These are phyloP conservation scores for Trametes elegans DNA, from an alignment of 768 basidiomycete species.

Conservation along the genomic window DNA sequence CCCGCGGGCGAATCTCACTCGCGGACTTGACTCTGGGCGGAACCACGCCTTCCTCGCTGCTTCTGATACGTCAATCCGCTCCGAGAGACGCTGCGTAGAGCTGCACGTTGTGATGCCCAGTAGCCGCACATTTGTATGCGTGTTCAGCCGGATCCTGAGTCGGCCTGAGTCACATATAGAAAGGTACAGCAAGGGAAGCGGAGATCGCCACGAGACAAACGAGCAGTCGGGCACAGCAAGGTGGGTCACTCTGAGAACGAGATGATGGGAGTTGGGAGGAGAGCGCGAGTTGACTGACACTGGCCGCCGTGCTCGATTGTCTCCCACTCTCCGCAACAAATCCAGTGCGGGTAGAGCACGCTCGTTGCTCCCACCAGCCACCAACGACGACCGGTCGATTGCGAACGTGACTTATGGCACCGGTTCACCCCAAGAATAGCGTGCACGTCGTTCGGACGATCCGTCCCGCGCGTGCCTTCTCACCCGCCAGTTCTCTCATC, in stretches of 20 bases:
- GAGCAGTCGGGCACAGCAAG: background rate
- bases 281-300: conserved; percentile 2
- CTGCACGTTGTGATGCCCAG: conserved; percentile 1
- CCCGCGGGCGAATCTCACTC: conserved; percentile 4
- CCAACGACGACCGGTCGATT: background rate
- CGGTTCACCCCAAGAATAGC: conserved; percentile 16
- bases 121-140: too few species aligned
- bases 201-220: conserved; percentile 3
- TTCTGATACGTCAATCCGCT: conserved; percentile 15
- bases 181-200: background rate
- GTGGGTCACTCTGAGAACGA: background rate
- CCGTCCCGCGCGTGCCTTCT: background rate
- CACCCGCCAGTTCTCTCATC: background rate
- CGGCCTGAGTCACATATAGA: too few species aligned
- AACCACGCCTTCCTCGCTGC: background rate
- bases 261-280: conserved; percentile 9
- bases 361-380: background rate
- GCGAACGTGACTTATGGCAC: background rate
- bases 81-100: background rate
- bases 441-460: background rate
- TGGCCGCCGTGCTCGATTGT: conserved; percentile 2
- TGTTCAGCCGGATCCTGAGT: too few species aligned
- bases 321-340: too few species aligned
- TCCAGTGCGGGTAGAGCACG: too few species aligned
- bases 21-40: background rate